Evolutionary conservation across 2,329 filamentous ascomycete genomes (phyloP).

Genomic region (Cladosporium colombiae): DNA sequence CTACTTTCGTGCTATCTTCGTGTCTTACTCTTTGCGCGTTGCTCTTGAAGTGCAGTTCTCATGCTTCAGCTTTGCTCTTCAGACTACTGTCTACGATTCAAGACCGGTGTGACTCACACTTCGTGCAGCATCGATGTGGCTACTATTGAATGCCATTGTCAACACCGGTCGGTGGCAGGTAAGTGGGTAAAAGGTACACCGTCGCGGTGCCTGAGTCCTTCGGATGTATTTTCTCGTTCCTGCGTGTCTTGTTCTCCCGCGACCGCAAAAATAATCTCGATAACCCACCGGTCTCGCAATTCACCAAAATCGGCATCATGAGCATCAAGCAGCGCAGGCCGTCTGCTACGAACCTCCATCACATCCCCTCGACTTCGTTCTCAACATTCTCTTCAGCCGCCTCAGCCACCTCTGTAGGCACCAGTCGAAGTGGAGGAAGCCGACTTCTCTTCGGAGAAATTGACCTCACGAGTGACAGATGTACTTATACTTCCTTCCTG

Average conservation of each 20-base stretch:
- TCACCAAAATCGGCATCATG: slow-evolving; percentile 26
- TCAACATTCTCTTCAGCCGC: slow-evolving; percentile 36
- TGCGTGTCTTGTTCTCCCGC: slow-evolving; percentile 6
- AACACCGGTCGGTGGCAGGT: slow-evolving; percentile 25
- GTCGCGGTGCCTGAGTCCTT: slow-evolving; percentile 4
- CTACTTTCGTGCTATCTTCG: slow-evolving; percentile 37
- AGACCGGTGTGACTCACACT: slow-evolving; percentile 31
- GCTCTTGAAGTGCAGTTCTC: slow-evolving; percentile 24
- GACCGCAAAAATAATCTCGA: not conserved
- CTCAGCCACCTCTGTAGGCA: slow-evolving; percentile 39
- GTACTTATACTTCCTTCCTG: slow-evolving; percentile 29
- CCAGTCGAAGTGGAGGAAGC: slow-evolving; percentile 40
- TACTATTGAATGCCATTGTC: slow-evolving; percentile 21
- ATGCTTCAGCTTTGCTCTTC: slow-evolving; percentile 22
- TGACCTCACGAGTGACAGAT: slow-evolving; percentile 44
- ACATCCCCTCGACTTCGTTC: slow-evolving; percentile 38
- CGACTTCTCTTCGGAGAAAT: slow-evolving; percentile 53
- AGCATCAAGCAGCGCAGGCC: slow-evolving; percentile 31
- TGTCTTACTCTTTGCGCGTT: slow-evolving; percentile 29
- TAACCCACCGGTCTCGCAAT: not conserved
- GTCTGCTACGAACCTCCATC: slow-evolving; percentile 31
- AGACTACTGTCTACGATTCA: slow-evolving; percentile 25
- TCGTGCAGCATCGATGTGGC: slow-evolving; percentile 28
- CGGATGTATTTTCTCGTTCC: slow-evolving; percentile 10
- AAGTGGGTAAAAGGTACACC: slow-evolving; percentile 21